Percentiles rank a stretch among this genome's conserved stretches.
These are phyloP conservation scores for Mucor saturninus DNA, from an alignment of 371 early-diverging fungal genomes.

Conservation along the genomic window DNA sequence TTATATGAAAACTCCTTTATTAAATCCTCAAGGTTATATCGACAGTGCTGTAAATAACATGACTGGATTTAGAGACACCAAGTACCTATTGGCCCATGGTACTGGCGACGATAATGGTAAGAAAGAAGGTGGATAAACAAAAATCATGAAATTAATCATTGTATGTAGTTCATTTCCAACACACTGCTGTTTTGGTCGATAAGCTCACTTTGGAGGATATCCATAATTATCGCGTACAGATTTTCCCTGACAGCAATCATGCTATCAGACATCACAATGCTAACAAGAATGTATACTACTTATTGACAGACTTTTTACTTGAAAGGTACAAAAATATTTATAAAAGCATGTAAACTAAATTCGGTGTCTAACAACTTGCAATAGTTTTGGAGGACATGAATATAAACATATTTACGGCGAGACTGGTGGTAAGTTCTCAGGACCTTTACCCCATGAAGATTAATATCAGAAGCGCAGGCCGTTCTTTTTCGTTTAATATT, in stretches of 20 bases:
- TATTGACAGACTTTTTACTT: slow-evolving; percentile 39
- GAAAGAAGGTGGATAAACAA: background rate
- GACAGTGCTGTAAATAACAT: slow-evolving; percentile 79
- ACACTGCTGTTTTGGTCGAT: slow-evolving; percentile 80
- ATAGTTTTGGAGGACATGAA: slow-evolving; percentile 48
- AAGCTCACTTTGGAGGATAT: slow-evolving; percentile 75
- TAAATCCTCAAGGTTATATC: slow-evolving; percentile 82
- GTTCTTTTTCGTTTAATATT: background rate
- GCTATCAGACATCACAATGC: slow-evolving; percentile 74
- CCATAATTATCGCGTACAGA: slow-evolving; percentile 77
- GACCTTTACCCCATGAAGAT: slow-evolving; percentile 29
- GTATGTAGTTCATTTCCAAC: slow-evolving; percentile 84
- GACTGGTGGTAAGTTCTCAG: slow-evolving; percentile 33
- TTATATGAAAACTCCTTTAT: slow-evolving; percentile 88
- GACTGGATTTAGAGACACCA: slow-evolving; percentile 79
- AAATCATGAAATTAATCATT: background rate
- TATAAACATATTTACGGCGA: slow-evolving; percentile 43
- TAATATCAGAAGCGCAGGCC: slow-evolving; percentile 18
- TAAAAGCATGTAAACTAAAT: background rate
- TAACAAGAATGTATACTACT: slow-evolving; percentile 60
- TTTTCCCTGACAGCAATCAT: slow-evolving; percentile 91
- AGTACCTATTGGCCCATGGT: slow-evolving; percentile 91
- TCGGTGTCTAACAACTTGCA: no score
- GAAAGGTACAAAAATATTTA: slow-evolving; percentile 32
- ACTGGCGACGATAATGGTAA: slow-evolving; percentile 86